Evolutionary conservation across 2,329 filamentous ascomycete species (phyloP).

Genomic region (Ophiocordyceps camponoti-leonardi): DNA sequence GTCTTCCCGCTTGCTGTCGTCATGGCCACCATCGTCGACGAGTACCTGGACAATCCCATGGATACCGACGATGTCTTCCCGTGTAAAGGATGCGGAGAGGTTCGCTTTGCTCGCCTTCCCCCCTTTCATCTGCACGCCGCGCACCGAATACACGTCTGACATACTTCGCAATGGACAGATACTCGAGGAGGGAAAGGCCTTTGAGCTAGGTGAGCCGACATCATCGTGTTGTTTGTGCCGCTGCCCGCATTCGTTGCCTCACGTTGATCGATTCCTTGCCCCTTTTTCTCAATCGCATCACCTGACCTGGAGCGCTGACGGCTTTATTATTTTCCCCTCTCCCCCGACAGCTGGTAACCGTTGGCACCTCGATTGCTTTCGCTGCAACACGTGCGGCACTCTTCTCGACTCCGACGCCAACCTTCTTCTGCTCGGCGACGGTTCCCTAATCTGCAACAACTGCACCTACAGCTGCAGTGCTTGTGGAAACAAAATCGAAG

Average conservation of each 20-base stretch:
- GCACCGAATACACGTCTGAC: background rate
- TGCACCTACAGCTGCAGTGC: conserved; percentile 98
- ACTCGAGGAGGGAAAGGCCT: conserved; percentile 94
- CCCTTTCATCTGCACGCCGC: background rate
- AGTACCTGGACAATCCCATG: conserved; percentile 47
- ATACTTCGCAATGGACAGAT: conserved; percentile 38
- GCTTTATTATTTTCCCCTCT: background rate
- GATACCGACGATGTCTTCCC: conserved; percentile 73
- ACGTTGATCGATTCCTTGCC: background rate
- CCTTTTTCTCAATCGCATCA: background rate
- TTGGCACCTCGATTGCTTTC: conserved; percentile 98
- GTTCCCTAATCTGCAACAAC: conserved; percentile 96
- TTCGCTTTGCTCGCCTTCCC: conserved; percentile 22
- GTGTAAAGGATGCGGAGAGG: conserved; percentile 87
- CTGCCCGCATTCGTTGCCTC: background rate
- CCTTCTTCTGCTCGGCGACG: conserved; percentile 88
- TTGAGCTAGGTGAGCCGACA: conserved; percentile 64
- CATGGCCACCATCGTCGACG: conserved; percentile 36
- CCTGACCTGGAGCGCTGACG: background rate
- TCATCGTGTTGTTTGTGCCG: background rate
- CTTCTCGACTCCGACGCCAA: conserved; percentile 97
- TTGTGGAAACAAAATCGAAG: conserved; percentile 94
- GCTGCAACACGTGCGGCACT: conserved; percentile 88
- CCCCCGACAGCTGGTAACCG: conserved; percentile 62
- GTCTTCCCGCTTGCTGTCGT: conserved; percentile 4